These are phyloP conservation scores for Hymenoscyphus linearis DNA, from an alignment of 2,329 filamentous ascomycete species.

Conservation along the genomic window DNA sequence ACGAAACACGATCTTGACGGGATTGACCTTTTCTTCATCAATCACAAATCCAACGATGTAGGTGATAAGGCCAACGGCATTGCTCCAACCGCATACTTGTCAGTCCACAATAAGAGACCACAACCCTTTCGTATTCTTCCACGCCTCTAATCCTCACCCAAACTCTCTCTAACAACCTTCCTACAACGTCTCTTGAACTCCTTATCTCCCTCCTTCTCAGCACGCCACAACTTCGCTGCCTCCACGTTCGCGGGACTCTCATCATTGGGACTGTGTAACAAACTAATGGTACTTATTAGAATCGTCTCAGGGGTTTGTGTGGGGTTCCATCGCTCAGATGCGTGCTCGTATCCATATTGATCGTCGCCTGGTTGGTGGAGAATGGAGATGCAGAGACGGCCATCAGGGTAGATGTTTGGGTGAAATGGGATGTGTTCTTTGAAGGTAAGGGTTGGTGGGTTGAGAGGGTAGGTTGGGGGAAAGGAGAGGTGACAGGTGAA, in stretches of 20 bases:
- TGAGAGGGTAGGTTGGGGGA: slow-evolving; percentile 77
- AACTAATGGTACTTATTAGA: slow-evolving; percentile 82
- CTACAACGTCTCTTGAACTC: slow-evolving; percentile 65
- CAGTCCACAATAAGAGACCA: no score
- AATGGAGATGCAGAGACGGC: slow-evolving; percentile 94
- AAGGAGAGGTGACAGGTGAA: slow-evolving; percentile 84
- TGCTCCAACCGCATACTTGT: slow-evolving; percentile 29
- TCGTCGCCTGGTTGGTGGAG: slow-evolving; percentile 93
- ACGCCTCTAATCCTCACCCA: slow-evolving; percentile 9
- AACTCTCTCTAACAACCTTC: slow-evolving; percentile 10
- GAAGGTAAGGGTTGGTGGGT: slow-evolving; percentile 87
- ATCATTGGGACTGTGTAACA: slow-evolving; percentile 89
- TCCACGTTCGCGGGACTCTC: slow-evolving; percentile 95
- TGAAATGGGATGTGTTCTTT: slow-evolving; percentile 80
- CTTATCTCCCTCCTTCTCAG: slow-evolving; percentile 57
- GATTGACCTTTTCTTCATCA: slow-evolving; percentile 88
- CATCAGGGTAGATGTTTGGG: slow-evolving; percentile 85
- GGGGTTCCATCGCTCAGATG: slow-evolving; percentile 86
- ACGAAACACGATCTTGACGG: slow-evolving; percentile 75
- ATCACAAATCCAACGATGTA: slow-evolving; percentile 47
- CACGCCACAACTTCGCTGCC: slow-evolving; percentile 81
- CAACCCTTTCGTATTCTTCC: background rate
- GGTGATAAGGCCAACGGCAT: slow-evolving; percentile 34
- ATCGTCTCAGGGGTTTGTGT: slow-evolving; percentile 96
- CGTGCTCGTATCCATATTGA: slow-evolving; percentile 86